Evolutionary conservation across 495 filamentous ascomycete species (phyloP).

Genomic region (Penicillium waksmanii): DNA sequence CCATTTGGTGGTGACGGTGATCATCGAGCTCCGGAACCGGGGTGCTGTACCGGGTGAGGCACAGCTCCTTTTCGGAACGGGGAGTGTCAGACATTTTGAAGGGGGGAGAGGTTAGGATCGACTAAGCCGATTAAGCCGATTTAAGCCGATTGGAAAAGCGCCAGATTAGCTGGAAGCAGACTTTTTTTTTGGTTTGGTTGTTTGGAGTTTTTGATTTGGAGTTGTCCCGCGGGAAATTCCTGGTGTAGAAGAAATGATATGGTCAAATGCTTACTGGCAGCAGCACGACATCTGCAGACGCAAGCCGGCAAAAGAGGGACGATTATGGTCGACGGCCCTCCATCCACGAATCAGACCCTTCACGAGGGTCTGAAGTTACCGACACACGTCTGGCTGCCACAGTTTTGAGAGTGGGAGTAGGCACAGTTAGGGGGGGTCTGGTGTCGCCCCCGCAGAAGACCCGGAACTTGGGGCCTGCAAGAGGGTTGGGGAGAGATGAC

Average conservation of each 20-base stretch:
- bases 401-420: constrained; percentile 35
- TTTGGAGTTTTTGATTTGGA: constrained; percentile 4
- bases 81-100: constrained; percentile 64
- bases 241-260: no score
- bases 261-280: constrained; percentile 18
- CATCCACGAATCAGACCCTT: constrained; percentile 54
- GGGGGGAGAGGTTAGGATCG: not conserved
- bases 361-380: constrained; percentile 51
- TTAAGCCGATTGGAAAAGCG: not conserved
- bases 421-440: constrained; percentile 92
- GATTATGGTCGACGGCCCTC: constrained; percentile 40
- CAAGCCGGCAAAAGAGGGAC: constrained; percentile 38
- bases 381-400: constrained; percentile 47
- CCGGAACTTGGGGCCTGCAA: constrained; percentile 88
- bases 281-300: constrained; percentile 37
- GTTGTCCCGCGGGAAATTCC: not conserved
- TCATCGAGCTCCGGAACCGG: constrained; percentile 91
- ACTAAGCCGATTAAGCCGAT: not conserved
- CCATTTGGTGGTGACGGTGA: constrained; percentile 78
- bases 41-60: constrained; percentile 67
- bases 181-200: constrained; percentile 13
- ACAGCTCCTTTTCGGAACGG: constrained; percentile 59
- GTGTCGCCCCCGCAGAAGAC: constrained; percentile 94
- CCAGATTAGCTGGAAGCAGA: not conserved
- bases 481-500: constrained; percentile 87